Base-by-base conservation (phyloP, 495 filamentous ascomycete genomes). In the Penicillium dipodomyicola region DNA sequence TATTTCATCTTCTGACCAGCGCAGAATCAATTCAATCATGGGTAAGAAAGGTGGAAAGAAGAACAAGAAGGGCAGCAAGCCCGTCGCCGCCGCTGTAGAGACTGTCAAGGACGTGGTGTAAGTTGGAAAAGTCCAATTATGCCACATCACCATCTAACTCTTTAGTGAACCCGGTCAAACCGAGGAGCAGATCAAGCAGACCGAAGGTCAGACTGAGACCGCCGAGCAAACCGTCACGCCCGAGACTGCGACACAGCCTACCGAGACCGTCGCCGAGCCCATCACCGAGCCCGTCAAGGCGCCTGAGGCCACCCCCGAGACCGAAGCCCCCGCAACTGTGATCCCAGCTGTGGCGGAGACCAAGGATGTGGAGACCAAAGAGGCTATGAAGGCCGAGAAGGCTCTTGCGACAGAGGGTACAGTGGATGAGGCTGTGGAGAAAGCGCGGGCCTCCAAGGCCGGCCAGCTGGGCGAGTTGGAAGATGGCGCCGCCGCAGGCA, bases 41-140 rank as follows among this genome's bases (percentile, higher is more conserved):
- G 35, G 71, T 39, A 78, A 76, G 70, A 78, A 76, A 59, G 72
- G 75, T 62, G 75, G 75, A 65, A 78, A 78, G 67, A 67, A 64
- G 44, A 69, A 67, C 51, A 74, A 73, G 64, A 63, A 61, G 54
- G 75, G 74, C 63, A 57, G 53, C 46, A 70, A 69, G 63, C 63
- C 65, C 52, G 69, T 62, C 9, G 68, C 58, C 35, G 67, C 65
- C 7, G 69, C 63, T 12, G 49, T 52, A 19, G 50, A 52, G 9
- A 43, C 23, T 10, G 50, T 32, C 27, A 76, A 77, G 65, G 70
- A 71, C 56, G 57, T 77, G 25, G 57, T 75, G 79, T 82, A 67
- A 74, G 75, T 73, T 39, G 32, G 37, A 22, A 27, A 20, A 42
- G n/a, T 59, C 44, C 49, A 32, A 58, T 33, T 4, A 33, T 54